phyloP scores from a whole-genome alignment of 2,329 filamentous ascomycete species.

The Tolypocladium album region DNA sequence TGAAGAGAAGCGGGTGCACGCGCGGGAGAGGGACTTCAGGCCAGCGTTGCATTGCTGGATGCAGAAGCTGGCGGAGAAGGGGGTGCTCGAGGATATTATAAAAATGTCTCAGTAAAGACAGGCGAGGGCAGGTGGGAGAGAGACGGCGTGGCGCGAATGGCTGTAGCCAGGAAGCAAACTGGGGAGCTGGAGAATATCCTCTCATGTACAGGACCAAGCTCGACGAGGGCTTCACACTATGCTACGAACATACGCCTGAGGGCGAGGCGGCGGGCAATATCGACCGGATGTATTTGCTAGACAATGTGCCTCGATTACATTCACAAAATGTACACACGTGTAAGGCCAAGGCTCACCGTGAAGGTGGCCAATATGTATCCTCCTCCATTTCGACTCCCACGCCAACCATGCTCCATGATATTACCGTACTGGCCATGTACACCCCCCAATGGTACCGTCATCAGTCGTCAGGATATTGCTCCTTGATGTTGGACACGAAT shows the following conservation, averaged over 20 bases:
- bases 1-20: conserved; percentile 40
- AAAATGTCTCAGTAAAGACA: conserved; percentile 9
- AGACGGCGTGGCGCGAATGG: too few species aligned
- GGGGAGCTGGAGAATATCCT: background rate
- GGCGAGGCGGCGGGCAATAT: background rate
- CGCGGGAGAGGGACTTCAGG: conserved; percentile 56
- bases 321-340: background rate
- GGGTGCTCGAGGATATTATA: conserved; percentile 38
- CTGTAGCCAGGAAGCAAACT: too few species aligned
- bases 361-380: background rate
- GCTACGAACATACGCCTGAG: background rate
- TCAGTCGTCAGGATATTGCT: conserved; percentile 81
- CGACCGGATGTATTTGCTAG: background rate
- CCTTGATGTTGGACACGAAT: conserved; percentile 73
- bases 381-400: background rate
- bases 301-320: background rate
- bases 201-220: too few species aligned
- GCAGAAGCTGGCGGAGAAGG: conserved; percentile 56
- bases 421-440: background rate
- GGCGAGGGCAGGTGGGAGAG: background rate
- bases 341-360: background rate
- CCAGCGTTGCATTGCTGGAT: conserved; percentile 61
- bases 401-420: background rate
- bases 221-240: background rate
- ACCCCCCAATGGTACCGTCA: background rate